These are phyloP conservation scores for Tagetes patula DNA, from an alignment of 129 eudicot genomes.

Conservation along the genomic window DNA sequence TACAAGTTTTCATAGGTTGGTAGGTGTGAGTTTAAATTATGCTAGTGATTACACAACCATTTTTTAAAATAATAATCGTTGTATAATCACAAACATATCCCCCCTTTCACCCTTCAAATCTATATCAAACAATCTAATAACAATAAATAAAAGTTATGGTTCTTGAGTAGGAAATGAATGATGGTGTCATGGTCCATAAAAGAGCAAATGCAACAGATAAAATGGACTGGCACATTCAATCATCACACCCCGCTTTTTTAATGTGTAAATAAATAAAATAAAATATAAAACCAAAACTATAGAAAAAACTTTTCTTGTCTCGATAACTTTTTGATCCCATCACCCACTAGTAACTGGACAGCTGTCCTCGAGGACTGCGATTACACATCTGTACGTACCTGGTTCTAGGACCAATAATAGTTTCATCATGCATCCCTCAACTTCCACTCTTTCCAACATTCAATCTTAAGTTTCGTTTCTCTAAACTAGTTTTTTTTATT, in stretches of 20 bases:
- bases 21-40: no score
- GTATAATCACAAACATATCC: background rate
- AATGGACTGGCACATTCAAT: constrained; percentile 45
- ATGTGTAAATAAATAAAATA: background rate
- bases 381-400: constrained; percentile 5
- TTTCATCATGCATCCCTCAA: constrained; percentile 20
- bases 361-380: constrained; percentile 30
- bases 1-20: no score
- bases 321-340: constrained; percentile 14
- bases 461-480: no score
- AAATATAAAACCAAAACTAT: constrained; percentile 9
- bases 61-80: no score
- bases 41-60: no score
- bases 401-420: background rate
- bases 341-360: constrained; percentile 20
- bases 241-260: constrained; percentile 28
- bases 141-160: background rate
- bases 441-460: constrained; percentile 14
- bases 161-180: constrained; percentile 14
- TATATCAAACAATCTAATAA: background rate
- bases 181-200: constrained; percentile 27
- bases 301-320: background rate
- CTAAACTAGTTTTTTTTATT: no score
- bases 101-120: background rate
- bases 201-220: constrained; percentile 29